Base-by-base conservation (phyloP, 768 basidiomycete genomes). In the Tylopilus subfusipes region DNA sequence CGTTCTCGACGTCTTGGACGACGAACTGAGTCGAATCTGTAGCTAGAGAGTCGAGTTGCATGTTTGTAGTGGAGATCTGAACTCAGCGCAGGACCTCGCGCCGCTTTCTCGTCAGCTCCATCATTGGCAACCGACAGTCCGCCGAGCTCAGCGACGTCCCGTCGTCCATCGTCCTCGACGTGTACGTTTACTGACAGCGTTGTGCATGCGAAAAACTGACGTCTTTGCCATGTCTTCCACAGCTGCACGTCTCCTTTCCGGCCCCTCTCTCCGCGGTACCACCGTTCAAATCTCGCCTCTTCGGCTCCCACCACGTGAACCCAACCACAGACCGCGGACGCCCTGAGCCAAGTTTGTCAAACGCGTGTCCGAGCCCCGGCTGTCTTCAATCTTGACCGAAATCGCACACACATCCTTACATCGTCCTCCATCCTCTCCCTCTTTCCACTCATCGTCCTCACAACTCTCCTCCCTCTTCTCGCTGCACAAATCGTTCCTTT, bases 261-360 rank as follows among this genome's bases (percentile, higher is more conserved):
- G 48, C 62, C 55, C 49, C 51, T 42, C 56, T 58, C 40, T 30
- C 67, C 54, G 62, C 55, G 43, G 67, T 55, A 48, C 63, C 48
- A 55, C 58, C 60, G 34, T 53, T 40, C 45, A 47, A 40, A 40
- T 47, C 18, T 40, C 43, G 27, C 51, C 56, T 58, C 57, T 65
- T 70, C 71, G 69, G 71, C 62, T 70, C 65, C 60, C 69, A 71
- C 58, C 69, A 71, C 69, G 69, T 70, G 69, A 70, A 70, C 59
- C 14, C 65, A 47, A 56, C 33, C 67, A 62, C 54, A 52, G 61
- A 63, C 69, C 69, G 57, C 63, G 63, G 58, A 62, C 64, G 50
- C 63, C 60, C 63, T 63, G 63, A 52, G 42, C 67, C 66, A 61
- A 71, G 69, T 69, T 71, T 69, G 68, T 71, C 57, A 27, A 70